Percentiles rank a stretch among this genome's conserved stretches.
Evolutionary conservation across 192 early-diverging fungal species (phyloP).

Genomic region (Funneliformis mosseae): DNA sequence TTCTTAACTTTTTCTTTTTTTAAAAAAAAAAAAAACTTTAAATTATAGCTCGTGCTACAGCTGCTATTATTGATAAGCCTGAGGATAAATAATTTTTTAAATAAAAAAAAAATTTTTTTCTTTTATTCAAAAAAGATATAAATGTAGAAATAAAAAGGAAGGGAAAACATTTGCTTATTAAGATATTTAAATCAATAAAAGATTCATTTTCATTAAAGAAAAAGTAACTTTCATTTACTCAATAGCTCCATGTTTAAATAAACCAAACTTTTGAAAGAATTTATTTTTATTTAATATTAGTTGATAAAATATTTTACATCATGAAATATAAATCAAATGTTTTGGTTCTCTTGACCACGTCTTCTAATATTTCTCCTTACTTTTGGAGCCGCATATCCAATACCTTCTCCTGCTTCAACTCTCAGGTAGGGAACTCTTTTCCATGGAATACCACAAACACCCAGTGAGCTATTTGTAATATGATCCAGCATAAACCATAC

Average conservation of each 20-base stretch:
- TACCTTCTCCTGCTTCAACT: constrained; percentile 42
- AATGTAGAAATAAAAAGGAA: too few species aligned
- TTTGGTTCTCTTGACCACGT: background rate
- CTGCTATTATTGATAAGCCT: constrained; percentile 22
- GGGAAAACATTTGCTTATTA: too few species aligned
- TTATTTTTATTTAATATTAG: background rate
- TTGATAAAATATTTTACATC: background rate
- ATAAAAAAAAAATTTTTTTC: background rate
- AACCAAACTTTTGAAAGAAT: background rate
- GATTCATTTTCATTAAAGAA: too few species aligned
- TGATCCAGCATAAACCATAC: constrained; percentile 50
- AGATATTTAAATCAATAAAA: too few species aligned
- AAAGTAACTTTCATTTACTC: too few species aligned
- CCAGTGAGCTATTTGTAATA: constrained; percentile 31
- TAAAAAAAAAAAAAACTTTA: background rate
- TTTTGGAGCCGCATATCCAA: constrained; percentile 30
- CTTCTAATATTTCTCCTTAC: constrained; percentile 17
- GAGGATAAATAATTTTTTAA: constrained; percentile 5
- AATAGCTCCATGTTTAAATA: background rate
- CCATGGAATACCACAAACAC: constrained; percentile 54
- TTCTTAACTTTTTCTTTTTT: background rate
- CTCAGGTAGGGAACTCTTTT: constrained; percentile 54
- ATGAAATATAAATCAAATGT: background rate
- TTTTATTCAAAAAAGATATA: too few species aligned
- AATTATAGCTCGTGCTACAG: constrained; percentile 27